phyloP scores from a whole-genome alignment of 495 filamentous ascomycete genomes.

The Podospora comata region DNA sequence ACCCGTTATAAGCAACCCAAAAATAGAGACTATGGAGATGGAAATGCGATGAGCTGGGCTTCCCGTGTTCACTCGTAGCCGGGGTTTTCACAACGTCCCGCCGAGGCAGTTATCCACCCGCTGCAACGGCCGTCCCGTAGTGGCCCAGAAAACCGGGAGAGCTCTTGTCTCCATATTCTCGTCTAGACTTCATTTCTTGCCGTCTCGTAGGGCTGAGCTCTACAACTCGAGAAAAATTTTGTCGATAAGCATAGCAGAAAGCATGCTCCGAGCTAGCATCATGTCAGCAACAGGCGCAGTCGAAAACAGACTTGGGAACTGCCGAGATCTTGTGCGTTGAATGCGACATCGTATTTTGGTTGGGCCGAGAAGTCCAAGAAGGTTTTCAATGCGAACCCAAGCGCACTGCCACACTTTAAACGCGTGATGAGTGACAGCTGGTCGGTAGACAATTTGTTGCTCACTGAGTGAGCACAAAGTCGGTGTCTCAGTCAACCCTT shows the following conservation, averaged over 20 bases:
- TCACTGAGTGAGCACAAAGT: too few relatives aligned
- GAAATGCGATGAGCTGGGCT: background rate
- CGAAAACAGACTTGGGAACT: background rate
- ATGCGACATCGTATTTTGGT: background rate
- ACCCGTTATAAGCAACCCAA: background rate
- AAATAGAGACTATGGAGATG: background rate
- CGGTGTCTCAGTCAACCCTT: too few relatives aligned
- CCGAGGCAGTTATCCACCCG: background rate
- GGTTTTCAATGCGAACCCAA: background rate
- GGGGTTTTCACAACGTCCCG: background rate
- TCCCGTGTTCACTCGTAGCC: background rate
- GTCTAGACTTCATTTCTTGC: background rate
- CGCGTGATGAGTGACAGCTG: background rate
- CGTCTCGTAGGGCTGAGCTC: background rate
- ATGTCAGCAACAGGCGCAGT: background rate
- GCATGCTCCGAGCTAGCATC: background rate
- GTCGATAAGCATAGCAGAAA: background rate
- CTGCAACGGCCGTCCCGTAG: background rate
- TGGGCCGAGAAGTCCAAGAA: background rate
- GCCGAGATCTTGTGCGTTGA: background rate
- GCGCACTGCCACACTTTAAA: background rate
- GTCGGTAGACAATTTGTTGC: too few relatives aligned
- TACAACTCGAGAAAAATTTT: background rate
- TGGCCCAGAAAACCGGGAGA: background rate
- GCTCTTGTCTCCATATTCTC: background rate